Evolutionary conservation across 805 yeast species (phyloP).

Genomic region (Monosporozyma yasuniensis): DNA sequence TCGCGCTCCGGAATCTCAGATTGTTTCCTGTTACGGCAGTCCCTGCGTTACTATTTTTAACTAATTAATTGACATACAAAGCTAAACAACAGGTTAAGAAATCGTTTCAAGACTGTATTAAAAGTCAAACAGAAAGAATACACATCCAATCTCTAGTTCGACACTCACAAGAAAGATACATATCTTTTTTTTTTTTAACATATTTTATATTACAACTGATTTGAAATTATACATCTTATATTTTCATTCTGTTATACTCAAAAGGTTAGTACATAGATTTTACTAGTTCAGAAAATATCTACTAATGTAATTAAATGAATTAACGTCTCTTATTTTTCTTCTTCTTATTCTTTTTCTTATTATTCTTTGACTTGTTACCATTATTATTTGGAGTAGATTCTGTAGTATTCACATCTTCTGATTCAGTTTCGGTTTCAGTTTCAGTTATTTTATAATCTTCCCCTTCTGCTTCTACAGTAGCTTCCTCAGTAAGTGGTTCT

Average conservation of each 20-base stretch:
- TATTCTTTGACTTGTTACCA: conserved; percentile 1
- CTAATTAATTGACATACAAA: too few species aligned
- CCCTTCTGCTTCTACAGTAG: conserved; percentile 1
- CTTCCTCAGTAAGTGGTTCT: conserved; percentile 2
- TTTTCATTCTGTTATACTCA: too few species aligned
- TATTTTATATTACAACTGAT: not conserved
- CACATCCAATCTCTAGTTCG: too few species aligned
- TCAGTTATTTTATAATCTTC: conserved; percentile 6
- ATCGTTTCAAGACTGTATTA: too few species aligned
- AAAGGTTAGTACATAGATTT: too few species aligned
- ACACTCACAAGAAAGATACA: too few species aligned
- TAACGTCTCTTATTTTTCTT: conserved; percentile 3
- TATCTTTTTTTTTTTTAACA: not conserved
- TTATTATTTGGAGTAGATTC: not conserved
- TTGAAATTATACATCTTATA: not conserved
- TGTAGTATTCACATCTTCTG: not conserved
- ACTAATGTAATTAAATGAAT: not conserved
- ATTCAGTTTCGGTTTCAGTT: conserved; percentile 1
- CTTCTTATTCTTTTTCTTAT: conserved; percentile 3
- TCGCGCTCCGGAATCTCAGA: too few species aligned
- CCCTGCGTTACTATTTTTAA: too few species aligned
- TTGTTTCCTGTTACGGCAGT: too few species aligned
- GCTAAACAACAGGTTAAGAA: too few species aligned
- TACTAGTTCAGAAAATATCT: too few species aligned
- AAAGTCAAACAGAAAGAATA: too few species aligned